phyloP scores from a whole-genome alignment of 2,329 filamentous ascomycete genomes.

The Claviceps monticola region DNA sequence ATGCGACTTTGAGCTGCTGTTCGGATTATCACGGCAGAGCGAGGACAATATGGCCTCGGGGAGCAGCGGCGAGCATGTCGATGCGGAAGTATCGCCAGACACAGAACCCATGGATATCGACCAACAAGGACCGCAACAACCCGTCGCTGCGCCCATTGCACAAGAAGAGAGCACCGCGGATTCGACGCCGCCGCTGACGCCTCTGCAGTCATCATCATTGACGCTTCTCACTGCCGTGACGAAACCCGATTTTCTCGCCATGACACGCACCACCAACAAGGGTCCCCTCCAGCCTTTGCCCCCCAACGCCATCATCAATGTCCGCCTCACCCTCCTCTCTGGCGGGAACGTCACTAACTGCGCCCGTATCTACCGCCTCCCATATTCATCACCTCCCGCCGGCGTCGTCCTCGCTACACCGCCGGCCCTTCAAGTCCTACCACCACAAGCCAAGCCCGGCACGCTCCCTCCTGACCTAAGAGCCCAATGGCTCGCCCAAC shows the following conservation, averaged over 20 bases:
- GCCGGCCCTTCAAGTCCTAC: conserved; percentile 34
- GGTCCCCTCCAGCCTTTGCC: conserved; percentile 12
- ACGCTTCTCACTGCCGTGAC: conserved; percentile 12
- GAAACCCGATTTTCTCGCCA: conserved; percentile 18
- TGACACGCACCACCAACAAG: conserved; percentile 10
- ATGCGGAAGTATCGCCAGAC: conserved; percentile 3
- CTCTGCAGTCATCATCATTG: conserved; percentile 3
- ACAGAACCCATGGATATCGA: conserved; percentile 20
- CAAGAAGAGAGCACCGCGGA: neutral
- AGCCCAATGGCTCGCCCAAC: conserved; percentile 55
- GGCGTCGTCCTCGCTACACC: conserved; percentile 18
- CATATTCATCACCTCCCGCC: conserved; percentile 12
- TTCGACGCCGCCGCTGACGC: neutral
- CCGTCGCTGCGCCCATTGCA: neutral
- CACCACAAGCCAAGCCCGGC: conserved; percentile 5
- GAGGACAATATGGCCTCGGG: neutral
- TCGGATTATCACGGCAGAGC: conserved; percentile 20
- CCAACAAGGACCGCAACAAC: conserved; percentile 2
- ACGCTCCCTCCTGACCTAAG: conserved; percentile 38
- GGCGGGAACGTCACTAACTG: conserved; percentile 58
- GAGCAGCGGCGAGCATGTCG: conserved; percentile 1
- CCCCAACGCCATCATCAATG: conserved; percentile 35
- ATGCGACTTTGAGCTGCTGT: conserved; percentile 69
- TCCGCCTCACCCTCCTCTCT: conserved; percentile 51
- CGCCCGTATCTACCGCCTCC: conserved; percentile 79